A percentile compares a stretch with the other conserved stretches of the same genome.
Conservation (phyloP, 2,329 filamentous ascomycete genomes). For the Aspergillus amoenus region DNA sequence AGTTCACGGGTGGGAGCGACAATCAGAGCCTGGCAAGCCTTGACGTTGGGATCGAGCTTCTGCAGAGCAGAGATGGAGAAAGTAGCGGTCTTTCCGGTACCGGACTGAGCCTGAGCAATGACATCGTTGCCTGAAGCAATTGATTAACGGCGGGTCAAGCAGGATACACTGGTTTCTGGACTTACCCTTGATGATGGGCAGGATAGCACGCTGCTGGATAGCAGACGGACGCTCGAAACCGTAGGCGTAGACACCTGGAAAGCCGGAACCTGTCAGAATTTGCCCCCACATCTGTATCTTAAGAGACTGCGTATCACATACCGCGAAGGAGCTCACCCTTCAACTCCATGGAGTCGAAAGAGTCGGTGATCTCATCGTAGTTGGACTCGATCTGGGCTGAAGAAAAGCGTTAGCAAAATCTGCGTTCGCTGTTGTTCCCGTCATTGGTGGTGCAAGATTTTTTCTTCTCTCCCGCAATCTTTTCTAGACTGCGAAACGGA, state of each 20-base stretch:
- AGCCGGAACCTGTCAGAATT: constrained; percentile 24
- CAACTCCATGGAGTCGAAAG: constrained; percentile 97
- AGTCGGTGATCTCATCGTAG: constrained; percentile 99
- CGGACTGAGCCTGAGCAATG: constrained; percentile 98
- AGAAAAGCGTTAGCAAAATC: constrained; percentile 21
- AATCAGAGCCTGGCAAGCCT: constrained; percentile 97
- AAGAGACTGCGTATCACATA: constrained; percentile 46
- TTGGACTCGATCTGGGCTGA: constrained; percentile 99
- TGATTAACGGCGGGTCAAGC: constrained; percentile 14
- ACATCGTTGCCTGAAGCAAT: constrained; percentile 80
- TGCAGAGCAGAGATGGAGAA: constrained; percentile 99
- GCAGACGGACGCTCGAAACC: constrained; percentile 99
- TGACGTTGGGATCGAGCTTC: constrained; percentile 93
- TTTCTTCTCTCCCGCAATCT: constrained; percentile 9
- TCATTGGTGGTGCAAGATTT: constrained; percentile 7
- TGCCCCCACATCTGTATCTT: constrained; percentile 21
- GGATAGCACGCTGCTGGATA: constrained; percentile 99
- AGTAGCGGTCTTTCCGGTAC: constrained; percentile 99
- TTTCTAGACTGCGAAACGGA: background rate
- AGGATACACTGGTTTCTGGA: constrained; percentile 9
- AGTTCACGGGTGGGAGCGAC: constrained; percentile 97
- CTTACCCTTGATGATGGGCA: constrained; percentile 99
- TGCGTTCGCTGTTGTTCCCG: constrained; percentile 9
- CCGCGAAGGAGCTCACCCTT: constrained; percentile 96
- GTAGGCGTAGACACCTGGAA: constrained; percentile 89